Percentiles rank a stretch among this genome's conserved stretches.
phyloP scores from a whole-genome alignment of 768 basidiomycete genomes.

The Xerocomellus chrysenteron region DNA sequence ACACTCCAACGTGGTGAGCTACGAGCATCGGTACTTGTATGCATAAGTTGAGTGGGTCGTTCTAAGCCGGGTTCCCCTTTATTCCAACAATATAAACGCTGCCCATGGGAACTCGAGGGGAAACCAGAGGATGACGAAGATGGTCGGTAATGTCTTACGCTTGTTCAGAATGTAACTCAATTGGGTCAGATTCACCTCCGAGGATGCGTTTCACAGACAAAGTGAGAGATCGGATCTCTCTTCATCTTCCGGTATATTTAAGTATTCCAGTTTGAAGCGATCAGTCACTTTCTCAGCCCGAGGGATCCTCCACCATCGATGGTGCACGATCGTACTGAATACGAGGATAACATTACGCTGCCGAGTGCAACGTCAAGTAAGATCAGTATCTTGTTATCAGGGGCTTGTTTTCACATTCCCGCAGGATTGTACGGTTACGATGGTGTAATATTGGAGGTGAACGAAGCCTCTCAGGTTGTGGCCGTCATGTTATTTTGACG shows the following conservation, averaged over 20 bases:
- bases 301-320: slow-evolving; percentile 76
- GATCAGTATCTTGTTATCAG: slow-evolving; percentile 27
- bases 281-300: slow-evolving; percentile 74
- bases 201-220: slow-evolving; percentile 71
- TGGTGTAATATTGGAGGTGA: slow-evolving; percentile 77
- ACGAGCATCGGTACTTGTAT: neutral
- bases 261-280: slow-evolving; percentile 67
- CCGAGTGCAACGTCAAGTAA: slow-evolving; percentile 68
- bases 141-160: slow-evolving; percentile 40
- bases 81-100: slow-evolving; percentile 90
- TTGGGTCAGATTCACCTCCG: slow-evolving; percentile 62
- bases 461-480: slow-evolving; percentile 74
- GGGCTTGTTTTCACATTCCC: neutral
- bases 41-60: neutral
- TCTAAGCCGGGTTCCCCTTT: slow-evolving; percentile 79
- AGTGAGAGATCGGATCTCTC: slow-evolving; percentile 35
- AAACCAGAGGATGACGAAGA: slow-evolving; percentile 82
- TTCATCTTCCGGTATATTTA: neutral
- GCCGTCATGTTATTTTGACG: slow-evolving; percentile 66
- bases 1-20: slow-evolving; percentile 81
- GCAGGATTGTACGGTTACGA: slow-evolving; percentile 66
- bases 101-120: slow-evolving; percentile 86
- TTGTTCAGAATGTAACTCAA: neutral
- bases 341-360: slow-evolving; percentile 67
- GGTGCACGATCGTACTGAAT: slow-evolving; percentile 76